Percentiles rank a stretch among this genome's conserved stretches.
Conservation (phyloP, 169 alveolate genomes). For the Cryptosporidium xiaoi region DNA sequence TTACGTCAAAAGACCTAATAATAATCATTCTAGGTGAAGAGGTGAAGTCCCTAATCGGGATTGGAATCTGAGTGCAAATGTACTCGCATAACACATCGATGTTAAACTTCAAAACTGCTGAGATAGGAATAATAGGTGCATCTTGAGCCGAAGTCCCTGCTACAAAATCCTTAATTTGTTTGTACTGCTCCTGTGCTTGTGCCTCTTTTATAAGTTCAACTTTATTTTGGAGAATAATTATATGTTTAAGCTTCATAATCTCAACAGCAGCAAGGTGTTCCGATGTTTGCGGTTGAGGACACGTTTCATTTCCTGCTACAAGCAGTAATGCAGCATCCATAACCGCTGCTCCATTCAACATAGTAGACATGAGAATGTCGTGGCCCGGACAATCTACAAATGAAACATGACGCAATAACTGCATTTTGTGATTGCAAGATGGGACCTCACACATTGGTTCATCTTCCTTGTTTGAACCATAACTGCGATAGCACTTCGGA, state of each 20-base stretch:
- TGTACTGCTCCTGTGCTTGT: slow-evolving; percentile 94
- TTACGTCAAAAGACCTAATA: slow-evolving; percentile 98
- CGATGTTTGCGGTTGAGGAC: slow-evolving; percentile 99
- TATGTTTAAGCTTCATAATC: slow-evolving; percentile 96
- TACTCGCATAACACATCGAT: slow-evolving; percentile 96
- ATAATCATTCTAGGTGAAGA: slow-evolving; percentile 98
- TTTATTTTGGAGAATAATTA: slow-evolving; percentile 97
- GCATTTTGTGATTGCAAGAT: slow-evolving; percentile 87
- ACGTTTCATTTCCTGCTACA: slow-evolving; percentile 95
- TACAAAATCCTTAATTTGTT: slow-evolving; percentile 91
- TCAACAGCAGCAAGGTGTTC: slow-evolving; percentile 99
- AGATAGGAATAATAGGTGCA: slow-evolving; percentile 97
- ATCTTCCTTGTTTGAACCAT: slow-evolving; percentile 92
- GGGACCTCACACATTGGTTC: slow-evolving; percentile 92
- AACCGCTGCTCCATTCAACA: slow-evolving; percentile 99
- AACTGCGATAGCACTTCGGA: slow-evolving; percentile 94
- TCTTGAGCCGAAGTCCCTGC: slow-evolving; percentile 97
- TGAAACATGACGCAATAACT: slow-evolving; percentile 94
- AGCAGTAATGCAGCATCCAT: slow-evolving; percentile 99
- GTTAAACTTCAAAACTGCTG: slow-evolving; percentile 96
- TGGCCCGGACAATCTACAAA: slow-evolving; percentile 99
- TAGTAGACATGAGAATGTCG: slow-evolving; percentile 99
- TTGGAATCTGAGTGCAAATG: slow-evolving; percentile 93
- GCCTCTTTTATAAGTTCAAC: slow-evolving; percentile 97
- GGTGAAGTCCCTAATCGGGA: slow-evolving; percentile 97